Conservation (phyloP, 2,329 filamentous ascomycete genomes). For the Cladosporium austrohemisphaericum region DNA sequence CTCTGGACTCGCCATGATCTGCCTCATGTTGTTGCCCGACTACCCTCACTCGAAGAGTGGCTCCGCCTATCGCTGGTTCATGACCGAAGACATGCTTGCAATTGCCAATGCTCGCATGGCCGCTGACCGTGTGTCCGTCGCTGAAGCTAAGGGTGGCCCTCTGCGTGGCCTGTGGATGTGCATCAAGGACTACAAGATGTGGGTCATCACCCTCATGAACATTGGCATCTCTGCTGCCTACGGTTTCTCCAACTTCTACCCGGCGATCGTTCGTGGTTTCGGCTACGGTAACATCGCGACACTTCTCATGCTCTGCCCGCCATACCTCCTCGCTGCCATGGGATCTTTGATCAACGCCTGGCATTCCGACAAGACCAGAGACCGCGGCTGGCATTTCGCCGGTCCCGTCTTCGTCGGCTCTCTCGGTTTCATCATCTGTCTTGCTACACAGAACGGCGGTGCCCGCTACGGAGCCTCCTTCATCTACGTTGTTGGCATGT, state of each 20-base stretch:
- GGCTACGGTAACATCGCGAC: conserved; percentile 33
- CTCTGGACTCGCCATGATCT: conserved; percentile 54
- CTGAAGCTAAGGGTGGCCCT: conserved; percentile 41
- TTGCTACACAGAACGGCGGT: conserved; percentile 7
- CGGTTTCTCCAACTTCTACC: conserved; percentile 14
- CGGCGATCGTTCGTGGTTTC: conserved; percentile 24
- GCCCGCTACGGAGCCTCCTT: conserved; percentile 31
- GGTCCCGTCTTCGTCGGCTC: conserved; percentile 1
- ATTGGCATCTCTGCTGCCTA: conserved; percentile 6
- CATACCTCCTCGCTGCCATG: conserved; percentile 24
- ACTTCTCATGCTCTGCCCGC: conserved; percentile 34
- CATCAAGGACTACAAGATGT: conserved; percentile 9
- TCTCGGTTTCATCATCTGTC: conserved; percentile 9
- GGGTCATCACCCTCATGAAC: neutral
- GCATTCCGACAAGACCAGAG: conserved; percentile 37
- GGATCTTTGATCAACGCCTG: conserved; percentile 32
- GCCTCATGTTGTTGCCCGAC: conserved; percentile 62
- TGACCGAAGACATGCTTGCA: conserved; percentile 42
- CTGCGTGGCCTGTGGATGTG: conserved; percentile 7
- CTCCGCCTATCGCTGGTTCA: conserved; percentile 44
- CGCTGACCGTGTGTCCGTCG: conserved; percentile 47
- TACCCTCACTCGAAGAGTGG: conserved; percentile 55
- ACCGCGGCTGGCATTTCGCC: conserved; percentile 35
- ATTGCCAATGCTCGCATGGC: conserved; percentile 21
- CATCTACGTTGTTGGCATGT: conserved; percentile 34